Evolutionary conservation across 192 early-diverging fungal species (phyloP), one percentile per base, ranked within the genome.

Genomic region (Backusella macrospora): DNA sequence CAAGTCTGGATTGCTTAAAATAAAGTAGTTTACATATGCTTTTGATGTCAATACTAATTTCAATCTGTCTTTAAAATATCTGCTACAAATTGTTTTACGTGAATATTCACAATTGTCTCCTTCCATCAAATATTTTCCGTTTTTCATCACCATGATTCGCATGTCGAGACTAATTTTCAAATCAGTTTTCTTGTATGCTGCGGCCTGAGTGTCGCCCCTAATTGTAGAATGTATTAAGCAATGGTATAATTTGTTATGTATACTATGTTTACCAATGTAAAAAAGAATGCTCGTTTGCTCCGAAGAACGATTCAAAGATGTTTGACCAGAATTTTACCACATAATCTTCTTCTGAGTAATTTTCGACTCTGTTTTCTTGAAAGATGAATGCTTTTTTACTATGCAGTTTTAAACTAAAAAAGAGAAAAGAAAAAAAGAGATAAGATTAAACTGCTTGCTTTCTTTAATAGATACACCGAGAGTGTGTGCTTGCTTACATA

Each of bases 271-370:
- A 39, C 63, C 63, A 65, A 65, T 65, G 63, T 65, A 65, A 6
- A 29, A 65, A 65, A 6, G 26, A 15, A 65, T 65, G 63, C 14
- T 65, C 63, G 23, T 65, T 14, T 4, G 23, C 4, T 37, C 63
- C 63, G 26, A 65, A 65, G 34, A 65, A 65, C 3, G 63, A 6
- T 39, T 65, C 63, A 39, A 65, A 65, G 37, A 65, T 26, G 26
- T 5, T 5, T 26, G 63, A 5, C 63, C 63, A 65, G 14, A 65
- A 65, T 26, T 65, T 65, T 13, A 65, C 63, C 6, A 65, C 14
- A 39, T 65, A 65, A 14, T 65, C 63, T 65, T 39, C 29, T 39
- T 65, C 63, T 4, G 63, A 65, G 37, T 65, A 65, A 5, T 29
- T 4, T 65, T 26, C 14, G 5, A 65, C 26, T 26, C 63, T 13